These are phyloP conservation scores for Citeromyces matritensis DNA, from an alignment of 805 yeast genomes.

Conservation along the genomic window DNA sequence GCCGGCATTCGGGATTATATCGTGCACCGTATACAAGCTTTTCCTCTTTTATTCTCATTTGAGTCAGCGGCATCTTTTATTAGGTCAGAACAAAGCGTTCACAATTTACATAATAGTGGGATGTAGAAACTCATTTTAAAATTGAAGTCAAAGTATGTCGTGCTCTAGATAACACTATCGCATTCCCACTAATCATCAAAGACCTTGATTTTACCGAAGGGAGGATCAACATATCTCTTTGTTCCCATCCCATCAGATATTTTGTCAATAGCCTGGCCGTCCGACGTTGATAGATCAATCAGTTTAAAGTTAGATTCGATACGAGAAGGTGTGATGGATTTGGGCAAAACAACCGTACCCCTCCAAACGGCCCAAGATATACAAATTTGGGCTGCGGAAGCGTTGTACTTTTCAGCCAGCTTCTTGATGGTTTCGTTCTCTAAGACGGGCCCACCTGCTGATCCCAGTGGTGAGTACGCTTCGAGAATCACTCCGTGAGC, in stretches of 20 bases:
- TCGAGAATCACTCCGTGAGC: constrained; percentile 39
- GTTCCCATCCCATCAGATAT: constrained; percentile 12
- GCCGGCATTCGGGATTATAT: no score
- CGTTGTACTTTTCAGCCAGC: constrained; percentile 26
- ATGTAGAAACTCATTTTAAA: no score
- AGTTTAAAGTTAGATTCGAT: constrained; percentile 12
- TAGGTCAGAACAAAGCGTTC: no score
- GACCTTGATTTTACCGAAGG: constrained; percentile 17
- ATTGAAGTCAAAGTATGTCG: no score
- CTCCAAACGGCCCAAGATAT: constrained; percentile 47
- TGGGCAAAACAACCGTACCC: constrained; percentile 37
- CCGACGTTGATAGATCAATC: constrained; percentile 3
- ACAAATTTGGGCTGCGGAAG: constrained; percentile 32
- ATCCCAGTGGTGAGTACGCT: constrained; percentile 73
- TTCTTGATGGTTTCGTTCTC: constrained; percentile 23
- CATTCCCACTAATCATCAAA: constrained; percentile 10
- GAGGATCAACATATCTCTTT: constrained; percentile 20
- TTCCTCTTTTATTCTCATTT: no score
- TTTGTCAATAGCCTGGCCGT: no score
- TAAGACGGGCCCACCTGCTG: constrained; percentile 36
- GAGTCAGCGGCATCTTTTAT: no score
- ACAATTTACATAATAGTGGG: no score
- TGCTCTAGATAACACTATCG: no score
- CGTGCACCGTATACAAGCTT: no score
- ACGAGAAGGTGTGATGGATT: constrained; percentile 28